phyloP scores from a whole-genome alignment of 1,139 yeast genomes.

The Candida neerlandica region DNA sequence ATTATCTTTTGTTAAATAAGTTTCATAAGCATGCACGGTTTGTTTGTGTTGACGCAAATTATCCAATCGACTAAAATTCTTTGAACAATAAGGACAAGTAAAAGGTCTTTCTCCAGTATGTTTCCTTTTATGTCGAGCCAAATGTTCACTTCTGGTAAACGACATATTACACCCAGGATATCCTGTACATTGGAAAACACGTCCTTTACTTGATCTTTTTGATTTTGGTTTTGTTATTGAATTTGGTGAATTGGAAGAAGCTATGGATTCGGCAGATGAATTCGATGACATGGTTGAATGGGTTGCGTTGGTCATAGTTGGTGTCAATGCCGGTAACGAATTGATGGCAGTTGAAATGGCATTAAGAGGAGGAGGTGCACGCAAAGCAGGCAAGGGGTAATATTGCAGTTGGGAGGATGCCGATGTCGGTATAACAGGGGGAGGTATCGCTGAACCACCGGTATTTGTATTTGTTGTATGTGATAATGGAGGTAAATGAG shows the following conservation, averaged over 20 bases:
- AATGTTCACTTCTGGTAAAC: constrained; percentile 85
- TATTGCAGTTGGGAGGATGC: constrained; percentile 5
- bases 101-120: constrained; percentile 97
- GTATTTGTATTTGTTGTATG: not conserved
- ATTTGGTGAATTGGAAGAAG: constrained; percentile 12
- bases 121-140: constrained; percentile 89
- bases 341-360: constrained; percentile 2
- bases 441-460: constrained; percentile 2
- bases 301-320: constrained; percentile 14
- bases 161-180: constrained; percentile 88
- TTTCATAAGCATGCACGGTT: constrained; percentile 86
- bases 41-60: constrained; percentile 91
- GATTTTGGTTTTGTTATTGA: constrained; percentile 17
- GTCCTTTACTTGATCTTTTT: constrained; percentile 53
- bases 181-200: constrained; percentile 84
- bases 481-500: constrained; percentile 6
- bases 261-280: constrained; percentile 10
- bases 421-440: constrained; percentile 4
- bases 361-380: constrained; percentile 12
- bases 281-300: constrained; percentile 13
- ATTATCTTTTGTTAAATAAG: constrained; percentile 26
- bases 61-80: constrained; percentile 81
- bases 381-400: constrained; percentile 13
- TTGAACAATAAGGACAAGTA: constrained; percentile 79
- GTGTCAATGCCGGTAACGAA: constrained; percentile 12